These are phyloP conservation scores for Citrus glauca DNA, from an alignment of 345 rosid genomes.

Conservation along the genomic window DNA sequence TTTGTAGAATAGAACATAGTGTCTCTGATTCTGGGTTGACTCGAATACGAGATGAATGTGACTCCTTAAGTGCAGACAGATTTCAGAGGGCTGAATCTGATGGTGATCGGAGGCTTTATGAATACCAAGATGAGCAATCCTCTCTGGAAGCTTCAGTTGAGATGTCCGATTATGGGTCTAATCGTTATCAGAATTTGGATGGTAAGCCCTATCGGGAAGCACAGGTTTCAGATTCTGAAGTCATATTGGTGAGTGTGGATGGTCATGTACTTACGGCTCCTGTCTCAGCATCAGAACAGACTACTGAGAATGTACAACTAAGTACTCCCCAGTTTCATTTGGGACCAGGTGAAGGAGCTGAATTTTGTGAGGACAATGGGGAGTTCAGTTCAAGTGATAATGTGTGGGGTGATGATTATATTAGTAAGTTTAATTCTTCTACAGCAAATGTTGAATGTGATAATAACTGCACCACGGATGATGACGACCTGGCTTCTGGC, in stretches of 20 bases:
- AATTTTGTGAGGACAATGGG: conserved; percentile 51
- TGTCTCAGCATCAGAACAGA: conserved; percentile 55
- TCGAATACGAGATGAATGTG: conserved; percentile 37
- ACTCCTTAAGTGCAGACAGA: conserved; percentile 27
- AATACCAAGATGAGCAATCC: conserved; percentile 62
- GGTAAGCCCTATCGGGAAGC: conserved; percentile 43
- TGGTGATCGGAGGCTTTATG: conserved; percentile 56
- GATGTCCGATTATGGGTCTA: conserved; percentile 54
- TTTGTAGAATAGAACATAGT: conserved; percentile 57
- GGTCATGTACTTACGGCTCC: conserved; percentile 86
- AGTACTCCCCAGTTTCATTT: conserved; percentile 76
- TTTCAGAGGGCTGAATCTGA: conserved; percentile 78
- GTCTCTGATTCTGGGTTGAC: conserved; percentile 56
- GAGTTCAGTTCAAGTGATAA: conserved; percentile 57
- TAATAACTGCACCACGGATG: conserved; percentile 14
- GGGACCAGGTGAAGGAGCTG: conserved; percentile 73
- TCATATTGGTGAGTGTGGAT: conserved; percentile 79
- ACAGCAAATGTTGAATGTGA: conserved; percentile 25
- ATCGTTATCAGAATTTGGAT: conserved; percentile 44
- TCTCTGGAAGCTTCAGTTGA: conserved; percentile 43
- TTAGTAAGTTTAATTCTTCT: conserved; percentile 38
- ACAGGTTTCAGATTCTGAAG: conserved; percentile 56
- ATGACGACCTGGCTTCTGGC: conserved; percentile 24
- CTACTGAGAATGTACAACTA: conserved; percentile 51
- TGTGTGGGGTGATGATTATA: conserved; percentile 47